Conservation (phyloP, 352 stramenopile species). For the Blastocystis sp. region DNA sequence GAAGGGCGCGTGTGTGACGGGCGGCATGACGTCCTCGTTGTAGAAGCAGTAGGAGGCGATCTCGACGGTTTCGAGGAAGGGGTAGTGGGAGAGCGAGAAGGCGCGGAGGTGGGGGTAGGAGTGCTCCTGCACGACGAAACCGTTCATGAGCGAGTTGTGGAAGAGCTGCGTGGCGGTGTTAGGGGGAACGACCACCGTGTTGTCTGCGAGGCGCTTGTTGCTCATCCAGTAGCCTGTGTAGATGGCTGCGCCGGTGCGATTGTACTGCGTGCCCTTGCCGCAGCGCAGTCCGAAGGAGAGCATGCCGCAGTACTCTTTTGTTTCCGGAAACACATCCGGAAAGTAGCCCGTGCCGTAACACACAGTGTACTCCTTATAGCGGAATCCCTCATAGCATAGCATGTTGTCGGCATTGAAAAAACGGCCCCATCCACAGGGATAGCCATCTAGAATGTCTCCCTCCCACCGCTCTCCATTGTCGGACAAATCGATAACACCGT, state of each 20-base stretch:
- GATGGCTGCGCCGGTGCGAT: not conserved
- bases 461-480: conserved; percentile 27
- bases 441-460: not conserved
- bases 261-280: conserved; percentile 11
- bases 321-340: not conserved
- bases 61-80: not conserved
- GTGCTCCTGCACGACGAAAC: not conserved
- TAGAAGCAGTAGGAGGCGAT: not conserved
- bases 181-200: conserved; percentile 7
- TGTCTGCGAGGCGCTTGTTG: not conserved
- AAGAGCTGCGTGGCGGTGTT: not conserved
- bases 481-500: conserved; percentile 27
- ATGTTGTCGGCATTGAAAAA: conserved; percentile 22
- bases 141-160: conserved; percentile 19
- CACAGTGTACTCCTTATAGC: conserved; percentile 22
- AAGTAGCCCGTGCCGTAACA: conserved; percentile 57
- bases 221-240: not conserved
- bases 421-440: conserved; percentile 46
- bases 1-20: not conserved
- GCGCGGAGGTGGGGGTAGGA: not conserved
- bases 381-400: conserved; percentile 14
- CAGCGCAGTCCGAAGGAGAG: conserved; percentile 1
- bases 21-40: too few relatives aligned
- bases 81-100: not conserved
- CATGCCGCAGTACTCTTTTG: not conserved